Percentiles rank a stretch among this genome's conserved stretches.
Evolutionary conservation across 2,329 filamentous ascomycete genomes (phyloP).

Genomic region (Hymenotorrendiella dingleyae): DNA sequence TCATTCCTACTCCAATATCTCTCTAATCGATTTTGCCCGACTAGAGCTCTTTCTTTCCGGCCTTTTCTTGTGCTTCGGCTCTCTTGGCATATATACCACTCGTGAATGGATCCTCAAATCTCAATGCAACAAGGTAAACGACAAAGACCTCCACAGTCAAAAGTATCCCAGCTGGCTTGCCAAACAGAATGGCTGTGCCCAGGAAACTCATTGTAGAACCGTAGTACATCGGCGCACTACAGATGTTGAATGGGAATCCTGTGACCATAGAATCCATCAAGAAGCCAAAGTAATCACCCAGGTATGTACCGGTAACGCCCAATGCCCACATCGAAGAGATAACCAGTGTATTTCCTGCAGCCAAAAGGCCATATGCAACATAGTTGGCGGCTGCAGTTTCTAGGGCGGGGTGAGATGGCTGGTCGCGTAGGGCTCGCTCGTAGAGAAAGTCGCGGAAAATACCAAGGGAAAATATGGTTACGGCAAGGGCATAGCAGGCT

Average conservation of each 20-base stretch:
- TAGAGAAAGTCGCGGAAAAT: conserved; percentile 84
- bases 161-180: conserved; percentile 79
- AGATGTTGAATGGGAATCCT: conserved; percentile 92
- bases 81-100: conserved; percentile 87
- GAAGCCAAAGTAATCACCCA: conserved; percentile 98
- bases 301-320: conserved; percentile 89
- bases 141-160: conserved; percentile 69
- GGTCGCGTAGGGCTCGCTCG: conserved; percentile 71
- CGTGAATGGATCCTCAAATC: conserved; percentile 93
- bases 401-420: conserved; percentile 71
- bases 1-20: not conserved
- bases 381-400: conserved; percentile 52
- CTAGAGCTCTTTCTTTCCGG: conserved; percentile 25
- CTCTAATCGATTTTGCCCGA: not conserved
- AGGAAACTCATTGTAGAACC: conserved; percentile 90
- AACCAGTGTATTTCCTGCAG: conserved; percentile 75
- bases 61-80: conserved; percentile 47
- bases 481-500: conserved; percentile 86
- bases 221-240: conserved; percentile 91
- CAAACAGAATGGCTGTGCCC: conserved; percentile 76
- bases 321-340: conserved; percentile 85
- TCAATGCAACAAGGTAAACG: conserved; percentile 74
- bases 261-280: conserved; percentile 94
- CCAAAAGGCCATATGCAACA: conserved; percentile 66
- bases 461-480: conserved; percentile 85